A percentile compares a stretch with the other conserved stretches of the same genome.
Conservation (phyloP, 805 yeast species). For the Pichia exigua region DNA sequence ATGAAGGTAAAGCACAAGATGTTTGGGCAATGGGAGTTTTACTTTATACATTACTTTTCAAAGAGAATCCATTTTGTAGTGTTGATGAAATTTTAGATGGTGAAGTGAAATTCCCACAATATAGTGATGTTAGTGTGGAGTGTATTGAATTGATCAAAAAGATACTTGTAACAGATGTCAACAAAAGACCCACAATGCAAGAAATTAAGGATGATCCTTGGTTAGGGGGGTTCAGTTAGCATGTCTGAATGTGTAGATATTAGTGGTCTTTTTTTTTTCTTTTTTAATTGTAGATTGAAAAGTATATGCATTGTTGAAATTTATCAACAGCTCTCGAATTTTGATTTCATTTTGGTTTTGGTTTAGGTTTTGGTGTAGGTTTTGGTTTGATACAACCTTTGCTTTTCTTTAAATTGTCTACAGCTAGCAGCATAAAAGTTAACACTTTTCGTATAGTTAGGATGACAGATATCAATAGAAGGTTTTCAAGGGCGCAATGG, state of each 20-base stretch:
- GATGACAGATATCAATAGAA: slow-evolving; percentile 8
- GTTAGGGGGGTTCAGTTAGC: slow-evolving; percentile 33
- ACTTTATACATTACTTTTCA: slow-evolving; percentile 80
- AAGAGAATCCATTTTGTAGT: slow-evolving; percentile 92
- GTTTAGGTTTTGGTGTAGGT: too few relatives aligned
- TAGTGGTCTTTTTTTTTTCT: too few relatives aligned
- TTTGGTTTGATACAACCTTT: not conserved
- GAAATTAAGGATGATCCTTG: slow-evolving; percentile 67
- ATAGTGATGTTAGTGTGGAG: slow-evolving; percentile 45
- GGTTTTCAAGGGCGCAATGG: slow-evolving; percentile 7
- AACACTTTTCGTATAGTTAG: too few relatives aligned
- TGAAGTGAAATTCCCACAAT: slow-evolving; percentile 59
- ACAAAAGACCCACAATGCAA: slow-evolving; percentile 63
- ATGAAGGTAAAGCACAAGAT: slow-evolving; percentile 91
- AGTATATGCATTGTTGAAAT: not conserved
- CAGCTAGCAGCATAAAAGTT: too few relatives aligned
- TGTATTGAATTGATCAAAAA: slow-evolving; percentile 53
- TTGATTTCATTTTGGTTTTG: not conserved
- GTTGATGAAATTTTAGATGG: slow-evolving; percentile 95
- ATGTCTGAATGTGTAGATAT: slow-evolving; percentile 16
- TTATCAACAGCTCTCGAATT: not conserved
- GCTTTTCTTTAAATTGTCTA: not conserved
- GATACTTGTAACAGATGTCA: slow-evolving; percentile 63
- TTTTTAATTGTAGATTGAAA: not conserved
- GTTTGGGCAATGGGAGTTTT: slow-evolving; percentile 95